These are phyloP conservation scores for Xylaria sp. DNA, from an alignment of 2,329 filamentous ascomycete genomes.

Conservation along the genomic window DNA sequence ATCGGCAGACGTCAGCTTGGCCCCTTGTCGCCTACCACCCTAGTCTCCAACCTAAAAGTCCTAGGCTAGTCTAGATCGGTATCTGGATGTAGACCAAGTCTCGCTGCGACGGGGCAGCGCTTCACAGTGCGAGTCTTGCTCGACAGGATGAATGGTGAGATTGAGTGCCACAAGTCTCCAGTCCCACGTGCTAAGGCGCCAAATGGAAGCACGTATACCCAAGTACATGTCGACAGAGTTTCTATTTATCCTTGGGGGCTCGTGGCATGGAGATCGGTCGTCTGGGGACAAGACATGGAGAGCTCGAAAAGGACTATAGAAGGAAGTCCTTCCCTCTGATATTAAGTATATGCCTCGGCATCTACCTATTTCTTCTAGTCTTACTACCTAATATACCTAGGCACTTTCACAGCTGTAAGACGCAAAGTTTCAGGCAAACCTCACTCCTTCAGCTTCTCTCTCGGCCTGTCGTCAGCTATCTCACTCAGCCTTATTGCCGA, in stretches of 20 bases:
- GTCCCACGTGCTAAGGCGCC: constrained; percentile 34
- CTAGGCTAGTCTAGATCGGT: constrained; percentile 30
- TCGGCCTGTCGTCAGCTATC: constrained; percentile 21
- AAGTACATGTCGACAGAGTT: constrained; percentile 3
- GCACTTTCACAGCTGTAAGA: background rate
- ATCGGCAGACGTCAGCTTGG: constrained; percentile 26
- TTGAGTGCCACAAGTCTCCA: constrained; percentile 28
- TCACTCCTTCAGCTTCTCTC: constrained; percentile 12
- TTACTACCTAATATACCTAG: background rate
- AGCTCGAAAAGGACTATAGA: background rate
- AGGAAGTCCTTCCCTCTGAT: background rate
- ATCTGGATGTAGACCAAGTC: constrained; percentile 15
- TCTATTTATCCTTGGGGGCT: background rate
- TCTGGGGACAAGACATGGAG: background rate
- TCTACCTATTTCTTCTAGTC: background rate
- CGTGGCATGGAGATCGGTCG: constrained; percentile 5
- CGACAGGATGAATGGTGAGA: constrained; percentile 11
- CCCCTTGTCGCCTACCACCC: constrained; percentile 24
- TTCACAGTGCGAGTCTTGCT: constrained; percentile 12
- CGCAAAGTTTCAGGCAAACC: background rate
- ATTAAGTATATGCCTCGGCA: constrained; percentile 1
- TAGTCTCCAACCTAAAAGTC: constrained; percentile 29
- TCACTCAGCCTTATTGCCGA: constrained; percentile 18
- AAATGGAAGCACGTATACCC: constrained; percentile 1
- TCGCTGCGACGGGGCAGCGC: constrained; percentile 3